Conservation (phyloP, 2,329 filamentous ascomycete species). For the Ophiostoma himal-ulmi region DNA sequence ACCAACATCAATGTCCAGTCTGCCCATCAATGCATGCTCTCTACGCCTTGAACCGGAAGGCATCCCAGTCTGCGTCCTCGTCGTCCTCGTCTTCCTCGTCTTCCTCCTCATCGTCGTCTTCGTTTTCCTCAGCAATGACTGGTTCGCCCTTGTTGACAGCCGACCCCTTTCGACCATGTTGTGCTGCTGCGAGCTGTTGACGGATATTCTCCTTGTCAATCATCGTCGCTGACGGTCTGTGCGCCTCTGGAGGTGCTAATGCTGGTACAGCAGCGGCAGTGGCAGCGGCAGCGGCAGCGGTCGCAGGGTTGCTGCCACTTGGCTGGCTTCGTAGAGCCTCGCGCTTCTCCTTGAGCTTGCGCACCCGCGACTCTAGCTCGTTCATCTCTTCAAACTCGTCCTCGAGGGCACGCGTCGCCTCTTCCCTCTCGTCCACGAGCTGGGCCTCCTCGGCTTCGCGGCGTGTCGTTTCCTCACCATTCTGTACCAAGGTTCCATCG, state of each 20-base stretch:
- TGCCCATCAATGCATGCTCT: neutral
- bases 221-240: slow-evolving; percentile 19
- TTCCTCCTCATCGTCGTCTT: slow-evolving; percentile 42
- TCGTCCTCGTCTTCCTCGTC: slow-evolving; percentile 43
- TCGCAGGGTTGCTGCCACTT: neutral
- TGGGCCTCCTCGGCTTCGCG: slow-evolving; percentile 52
- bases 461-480: slow-evolving; percentile 42
- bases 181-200: slow-evolving; percentile 27
- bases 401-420: slow-evolving; percentile 66
- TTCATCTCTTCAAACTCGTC: slow-evolving; percentile 81
- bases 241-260: slow-evolving; percentile 13
- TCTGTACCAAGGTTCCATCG: slow-evolving; percentile 48
- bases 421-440: slow-evolving; percentile 64
- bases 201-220: slow-evolving; percentile 22
- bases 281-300: neutral
- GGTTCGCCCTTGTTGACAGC: slow-evolving; percentile 36
- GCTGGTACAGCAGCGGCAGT: neutral
- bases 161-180: slow-evolving; percentile 28
- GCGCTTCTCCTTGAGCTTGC: slow-evolving; percentile 61
- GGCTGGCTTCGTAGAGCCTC: slow-evolving; percentile 51
- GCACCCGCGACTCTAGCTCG: slow-evolving; percentile 65
- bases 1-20: neutral
- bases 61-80: slow-evolving; percentile 54
- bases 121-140: slow-evolving; percentile 38
- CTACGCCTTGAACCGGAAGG: slow-evolving; percentile 46